phyloP scores from a whole-genome alignment of 345 rosid species.

The Brassica rapa region DNA sequence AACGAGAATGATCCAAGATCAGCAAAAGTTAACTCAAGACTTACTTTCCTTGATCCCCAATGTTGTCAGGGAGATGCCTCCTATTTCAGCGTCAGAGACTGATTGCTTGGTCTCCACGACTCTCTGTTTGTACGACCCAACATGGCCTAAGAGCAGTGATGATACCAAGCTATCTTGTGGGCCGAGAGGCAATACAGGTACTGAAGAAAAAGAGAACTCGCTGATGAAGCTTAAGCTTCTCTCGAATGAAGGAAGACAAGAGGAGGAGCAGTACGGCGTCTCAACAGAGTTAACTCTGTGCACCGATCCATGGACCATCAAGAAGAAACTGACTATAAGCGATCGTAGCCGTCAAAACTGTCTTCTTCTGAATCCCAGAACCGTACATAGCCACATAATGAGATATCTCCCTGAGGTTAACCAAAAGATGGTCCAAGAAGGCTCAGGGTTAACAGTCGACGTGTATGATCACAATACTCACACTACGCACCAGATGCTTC shows the following conservation, averaged over 20 bases:
- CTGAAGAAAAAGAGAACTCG: not conserved
- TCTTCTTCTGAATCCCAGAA: constrained; percentile 8
- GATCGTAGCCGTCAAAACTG: constrained; percentile 16
- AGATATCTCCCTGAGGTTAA: not conserved
- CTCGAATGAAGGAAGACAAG: constrained; percentile 12
- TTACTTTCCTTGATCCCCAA: not conserved
- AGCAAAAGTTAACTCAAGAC: not conserved
- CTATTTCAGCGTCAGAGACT: not conserved
- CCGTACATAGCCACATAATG: not conserved
- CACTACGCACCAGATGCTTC: constrained; percentile 1
- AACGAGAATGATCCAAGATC: not conserved
- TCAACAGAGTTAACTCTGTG: constrained; percentile 15
- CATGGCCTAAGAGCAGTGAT: not conserved
- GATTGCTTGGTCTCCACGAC: not conserved
- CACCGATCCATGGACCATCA: constrained; percentile 28
- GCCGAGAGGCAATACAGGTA: not conserved
- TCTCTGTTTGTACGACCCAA: constrained; percentile 11
- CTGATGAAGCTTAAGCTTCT: not conserved
- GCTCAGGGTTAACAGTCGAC: not conserved
- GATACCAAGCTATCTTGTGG: not conserved
- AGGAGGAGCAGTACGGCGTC: constrained; percentile 4
- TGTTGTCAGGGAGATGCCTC: not conserved
- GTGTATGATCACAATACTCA: constrained; percentile 31
- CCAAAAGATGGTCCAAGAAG: not conserved
- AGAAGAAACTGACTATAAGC: constrained; percentile 7